phyloP scores from a whole-genome alignment of 1,284 basidiomycete species.

The Fereydounia khargensis region DNA sequence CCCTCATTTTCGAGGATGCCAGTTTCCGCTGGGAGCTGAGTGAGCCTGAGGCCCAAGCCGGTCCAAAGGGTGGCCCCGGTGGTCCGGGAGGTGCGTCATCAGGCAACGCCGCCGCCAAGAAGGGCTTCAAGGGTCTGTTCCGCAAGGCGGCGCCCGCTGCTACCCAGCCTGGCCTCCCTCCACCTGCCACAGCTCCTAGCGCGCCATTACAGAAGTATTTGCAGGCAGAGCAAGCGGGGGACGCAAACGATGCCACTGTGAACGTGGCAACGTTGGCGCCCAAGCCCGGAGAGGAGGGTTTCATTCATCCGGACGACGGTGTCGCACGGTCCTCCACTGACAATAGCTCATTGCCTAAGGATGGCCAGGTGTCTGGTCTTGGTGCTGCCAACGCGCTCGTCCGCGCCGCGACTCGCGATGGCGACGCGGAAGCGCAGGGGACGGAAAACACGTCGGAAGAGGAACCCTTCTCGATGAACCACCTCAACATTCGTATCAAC shows the following conservation, averaged over 20 bases:
- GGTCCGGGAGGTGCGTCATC: neutral
- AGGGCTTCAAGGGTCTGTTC: constrained; percentile 7
- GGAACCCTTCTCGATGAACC: constrained; percentile 35
- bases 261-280: constrained; percentile 18
- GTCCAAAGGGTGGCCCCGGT: constrained; percentile 9
- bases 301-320: constrained; percentile 1
- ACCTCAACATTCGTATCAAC: constrained; percentile 33
- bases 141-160: constrained; percentile 15
- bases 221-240: constrained; percentile 22
- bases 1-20: constrained; percentile 22
- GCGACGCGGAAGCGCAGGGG: constrained; percentile 4
- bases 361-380: constrained; percentile 2
- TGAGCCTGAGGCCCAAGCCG: constrained; percentile 20
- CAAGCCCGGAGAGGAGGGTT: constrained; percentile 6
- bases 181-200: constrained; percentile 1
- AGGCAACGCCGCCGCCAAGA: constrained; percentile 1
- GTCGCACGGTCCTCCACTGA: neutral
- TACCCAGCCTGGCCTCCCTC: constrained; percentile 14
- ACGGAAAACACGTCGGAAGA: constrained; percentile 9
- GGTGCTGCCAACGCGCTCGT: neutral
- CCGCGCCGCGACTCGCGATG: constrained; percentile 2
- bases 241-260: constrained; percentile 12
- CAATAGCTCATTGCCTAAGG: neutral
- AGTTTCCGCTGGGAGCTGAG: constrained; percentile 43
- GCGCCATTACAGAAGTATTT: constrained; percentile 16